Evolutionary conservation across 495 filamentous ascomycete species (phyloP).

Genomic region (Talaromyces thailandensis): DNA sequence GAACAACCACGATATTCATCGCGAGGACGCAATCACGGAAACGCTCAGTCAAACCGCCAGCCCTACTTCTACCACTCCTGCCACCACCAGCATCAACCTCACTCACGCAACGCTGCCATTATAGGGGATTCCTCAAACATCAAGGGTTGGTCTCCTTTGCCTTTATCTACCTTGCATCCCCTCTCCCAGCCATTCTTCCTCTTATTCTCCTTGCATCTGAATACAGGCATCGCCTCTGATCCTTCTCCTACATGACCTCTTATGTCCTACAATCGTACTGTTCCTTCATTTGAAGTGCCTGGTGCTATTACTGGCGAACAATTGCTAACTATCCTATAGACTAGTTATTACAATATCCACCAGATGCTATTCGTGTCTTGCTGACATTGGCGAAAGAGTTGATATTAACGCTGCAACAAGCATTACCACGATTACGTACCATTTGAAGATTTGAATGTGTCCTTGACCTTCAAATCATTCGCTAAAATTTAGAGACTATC

Average conservation of each 20-base stretch:
- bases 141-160: constrained; percentile 3
- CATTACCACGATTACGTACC: not conserved
- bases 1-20: not conserved
- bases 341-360: not conserved
- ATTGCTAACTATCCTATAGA: not conserved
- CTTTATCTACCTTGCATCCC: not conserved
- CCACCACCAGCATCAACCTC: not conserved
- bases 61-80: not conserved
- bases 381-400: not conserved
- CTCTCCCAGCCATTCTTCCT: not conserved
- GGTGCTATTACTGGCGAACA: not conserved
- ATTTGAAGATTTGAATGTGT: constrained; percentile 2
- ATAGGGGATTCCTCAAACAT: not conserved
- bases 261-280: not conserved
- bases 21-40: not conserved
- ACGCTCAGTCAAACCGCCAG: not conserved
- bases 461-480: constrained; percentile 1
- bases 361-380: not conserved
- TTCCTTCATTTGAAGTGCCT: not conserved
- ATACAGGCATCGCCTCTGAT: not conserved
- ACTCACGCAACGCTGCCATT: not conserved
- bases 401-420: not conserved
- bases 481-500: constrained; percentile 12
- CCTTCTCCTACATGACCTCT: not conserved
- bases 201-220: not conserved